These are phyloP conservation scores for Coemansia sp. DNA, from an alignment of 192 early-diverging fungal genomes.

Conservation along the genomic window DNA sequence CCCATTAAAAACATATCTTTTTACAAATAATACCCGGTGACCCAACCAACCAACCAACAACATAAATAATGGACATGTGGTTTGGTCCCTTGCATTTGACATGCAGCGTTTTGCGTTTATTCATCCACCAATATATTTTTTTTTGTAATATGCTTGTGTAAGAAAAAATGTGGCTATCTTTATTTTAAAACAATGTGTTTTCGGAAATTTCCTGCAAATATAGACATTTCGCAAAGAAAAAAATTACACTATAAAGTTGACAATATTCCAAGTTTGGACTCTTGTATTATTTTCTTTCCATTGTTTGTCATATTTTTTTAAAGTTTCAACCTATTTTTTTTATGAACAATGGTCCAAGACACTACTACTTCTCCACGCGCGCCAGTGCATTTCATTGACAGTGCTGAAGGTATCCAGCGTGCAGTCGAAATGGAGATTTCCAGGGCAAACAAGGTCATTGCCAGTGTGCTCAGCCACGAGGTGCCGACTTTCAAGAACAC, in stretches of 20 bases:
- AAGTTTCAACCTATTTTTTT: no score
- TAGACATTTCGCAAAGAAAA: no score
- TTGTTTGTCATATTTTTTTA: no score
- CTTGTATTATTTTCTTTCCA: no score
- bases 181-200: not conserved
- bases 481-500: slow-evolving; percentile 6
- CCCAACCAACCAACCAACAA: not conserved
- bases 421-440: not conserved
- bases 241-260: no score
- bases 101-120: not conserved
- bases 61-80: not conserved
- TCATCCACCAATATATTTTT: not conserved
- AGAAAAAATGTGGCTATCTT: not conserved
- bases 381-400: not conserved
- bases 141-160: not conserved
- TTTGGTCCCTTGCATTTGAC: not conserved
- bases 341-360: not conserved
- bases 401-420: slow-evolving; percentile 1
- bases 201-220: not conserved
- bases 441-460: not conserved
- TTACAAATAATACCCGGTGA: no score
- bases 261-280: no score
- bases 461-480: not conserved
- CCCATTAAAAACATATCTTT: not conserved
- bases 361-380: not conserved